Percentiles rank a stretch among this genome's conserved stretches.
Evolutionary conservation across 2,329 filamentous ascomycete genomes (phyloP).

Genomic region (Cladosporium sp.): DNA sequence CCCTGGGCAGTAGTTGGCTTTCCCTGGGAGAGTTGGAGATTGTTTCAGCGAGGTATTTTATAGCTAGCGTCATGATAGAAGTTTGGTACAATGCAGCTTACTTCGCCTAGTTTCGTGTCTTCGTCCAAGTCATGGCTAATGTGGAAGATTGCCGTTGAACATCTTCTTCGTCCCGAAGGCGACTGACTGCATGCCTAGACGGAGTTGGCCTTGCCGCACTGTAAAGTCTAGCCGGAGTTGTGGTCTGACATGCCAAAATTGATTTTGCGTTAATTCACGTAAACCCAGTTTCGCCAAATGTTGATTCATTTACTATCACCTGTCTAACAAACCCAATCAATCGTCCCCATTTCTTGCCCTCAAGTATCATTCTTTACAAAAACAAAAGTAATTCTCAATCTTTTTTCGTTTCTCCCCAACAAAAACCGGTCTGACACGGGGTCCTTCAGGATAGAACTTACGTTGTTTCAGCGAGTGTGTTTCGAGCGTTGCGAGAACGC

Average conservation of each 20-base stretch:
- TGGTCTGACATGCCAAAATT: background rate
- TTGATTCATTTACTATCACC: background rate
- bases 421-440: background rate
- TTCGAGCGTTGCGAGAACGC: background rate
- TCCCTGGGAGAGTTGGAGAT: background rate
- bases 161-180: background rate
- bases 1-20: background rate
- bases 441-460: background rate
- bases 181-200: background rate
- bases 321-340: background rate
- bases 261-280: background rate
- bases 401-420: background rate
- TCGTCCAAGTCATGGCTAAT: background rate
- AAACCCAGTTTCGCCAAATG: background rate
- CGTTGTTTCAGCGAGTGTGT: background rate
- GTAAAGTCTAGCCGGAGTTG: background rate
- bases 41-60: background rate
- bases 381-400: background rate
- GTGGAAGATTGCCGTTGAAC: background rate
- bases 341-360: background rate
- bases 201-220: background rate
- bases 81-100: background rate
- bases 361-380: background rate
- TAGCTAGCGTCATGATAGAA: background rate
- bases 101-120: background rate